These are phyloP conservation scores for Epichloe coenophiala DNA, from an alignment of 2,329 filamentous ascomycete genomes.

Conservation along the genomic window DNA sequence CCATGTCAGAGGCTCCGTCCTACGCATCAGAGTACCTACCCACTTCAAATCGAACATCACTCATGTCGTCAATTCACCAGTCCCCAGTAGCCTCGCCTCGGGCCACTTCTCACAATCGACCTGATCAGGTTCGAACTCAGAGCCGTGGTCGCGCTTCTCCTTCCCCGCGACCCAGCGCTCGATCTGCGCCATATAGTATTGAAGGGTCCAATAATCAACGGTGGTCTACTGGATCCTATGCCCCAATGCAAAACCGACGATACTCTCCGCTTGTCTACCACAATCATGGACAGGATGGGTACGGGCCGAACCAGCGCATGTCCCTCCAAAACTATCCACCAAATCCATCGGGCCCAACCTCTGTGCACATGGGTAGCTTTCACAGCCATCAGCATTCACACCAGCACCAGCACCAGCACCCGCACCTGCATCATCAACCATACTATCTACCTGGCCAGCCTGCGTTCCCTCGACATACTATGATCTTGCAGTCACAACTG, in stretches of 20 bases:
- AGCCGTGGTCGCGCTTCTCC: constrained; percentile 60
- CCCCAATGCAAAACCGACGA: constrained; percentile 39
- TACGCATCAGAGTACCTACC: constrained; percentile 55
- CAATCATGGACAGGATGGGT: constrained; percentile 40
- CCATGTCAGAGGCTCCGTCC: constrained; percentile 52
- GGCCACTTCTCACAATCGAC: constrained; percentile 46
- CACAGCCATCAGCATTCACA: constrained; percentile 19
- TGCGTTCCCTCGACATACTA: constrained; percentile 40
- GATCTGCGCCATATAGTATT: constrained; percentile 57
- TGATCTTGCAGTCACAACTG: constrained; percentile 36
- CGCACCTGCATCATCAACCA: constrained; percentile 28
- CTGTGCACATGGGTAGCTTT: constrained; percentile 41
- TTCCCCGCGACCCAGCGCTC: constrained; percentile 53
- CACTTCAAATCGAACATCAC: constrained; percentile 52
- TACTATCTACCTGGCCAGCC: constrained; percentile 40
- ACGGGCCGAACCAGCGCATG: constrained; percentile 42
- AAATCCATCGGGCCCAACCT: constrained; percentile 21
- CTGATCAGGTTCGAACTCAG: constrained; percentile 47
- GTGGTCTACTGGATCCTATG: constrained; percentile 67
- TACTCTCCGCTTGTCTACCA: constrained; percentile 51
- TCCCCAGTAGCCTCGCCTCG: constrained; percentile 61
- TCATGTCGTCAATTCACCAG: constrained; percentile 57
- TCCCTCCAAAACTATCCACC: constrained; percentile 24
- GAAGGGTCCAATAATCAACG: constrained; percentile 55
- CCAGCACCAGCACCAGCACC: constrained; percentile 14